Conservation (phyloP, 768 basidiomycete species). For the Lyophyllum decastes region DNA sequence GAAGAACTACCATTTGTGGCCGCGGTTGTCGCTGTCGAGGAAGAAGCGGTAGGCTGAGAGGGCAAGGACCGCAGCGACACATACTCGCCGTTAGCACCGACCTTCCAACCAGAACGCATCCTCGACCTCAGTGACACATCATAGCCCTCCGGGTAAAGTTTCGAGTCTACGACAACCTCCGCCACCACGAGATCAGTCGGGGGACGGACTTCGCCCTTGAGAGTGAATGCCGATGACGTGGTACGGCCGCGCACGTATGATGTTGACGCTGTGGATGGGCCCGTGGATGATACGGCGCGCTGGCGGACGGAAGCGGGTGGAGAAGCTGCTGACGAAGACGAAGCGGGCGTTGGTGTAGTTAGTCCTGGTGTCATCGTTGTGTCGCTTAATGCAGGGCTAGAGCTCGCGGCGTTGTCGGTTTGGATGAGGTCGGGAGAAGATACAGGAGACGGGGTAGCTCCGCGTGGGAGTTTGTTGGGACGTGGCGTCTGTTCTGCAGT, state of each 20-base stretch:
- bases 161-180: constrained; percentile 81
- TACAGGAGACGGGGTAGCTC: neutral
- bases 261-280: constrained; percentile 16
- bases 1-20: constrained; percentile 1
- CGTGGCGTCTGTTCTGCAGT: constrained; percentile 38
- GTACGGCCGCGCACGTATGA: constrained; percentile 35
- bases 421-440: neutral
- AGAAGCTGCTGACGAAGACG: constrained; percentile 22
- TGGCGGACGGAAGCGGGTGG: constrained; percentile 26
- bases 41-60: neutral
- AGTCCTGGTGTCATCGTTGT: neutral
- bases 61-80: constrained; percentile 31
- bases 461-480: constrained; percentile 34
- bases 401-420: neutral
- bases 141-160: constrained; percentile 79
- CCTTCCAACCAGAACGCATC: constrained; percentile 34
- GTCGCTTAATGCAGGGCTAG: neutral
- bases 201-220: constrained; percentile 60
- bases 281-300: constrained; percentile 33
- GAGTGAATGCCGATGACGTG: constrained; percentile 60
- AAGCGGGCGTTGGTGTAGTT: neutral
- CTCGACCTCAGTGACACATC: constrained; percentile 48
- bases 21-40: neutral
- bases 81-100: constrained; percentile 23
- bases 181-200: constrained; percentile 73